phyloP scores from a whole-genome alignment of 2,329 filamentous ascomycete species.

The Phialemoniopsis sp. region DNA sequence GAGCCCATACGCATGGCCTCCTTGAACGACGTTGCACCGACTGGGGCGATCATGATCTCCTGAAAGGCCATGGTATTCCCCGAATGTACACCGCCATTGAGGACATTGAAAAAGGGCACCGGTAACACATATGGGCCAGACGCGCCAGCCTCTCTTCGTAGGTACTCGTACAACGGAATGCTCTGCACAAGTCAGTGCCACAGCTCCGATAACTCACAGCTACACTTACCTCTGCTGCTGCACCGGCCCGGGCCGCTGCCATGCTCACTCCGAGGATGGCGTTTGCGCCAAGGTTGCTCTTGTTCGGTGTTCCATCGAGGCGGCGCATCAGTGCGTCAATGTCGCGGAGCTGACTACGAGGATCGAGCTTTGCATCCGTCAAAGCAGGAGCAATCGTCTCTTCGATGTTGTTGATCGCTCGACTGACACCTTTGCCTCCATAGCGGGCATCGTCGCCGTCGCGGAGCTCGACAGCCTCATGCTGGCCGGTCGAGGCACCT shows the following conservation, averaged over 20 bases:
- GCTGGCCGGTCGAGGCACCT: constrained; percentile 24
- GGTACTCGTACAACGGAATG: constrained; percentile 53
- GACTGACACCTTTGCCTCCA: constrained; percentile 50
- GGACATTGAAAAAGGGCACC: constrained; percentile 54
- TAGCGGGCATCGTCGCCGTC: constrained; percentile 49
- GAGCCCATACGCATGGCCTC: constrained; percentile 23
- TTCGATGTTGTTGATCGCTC: constrained; percentile 52
- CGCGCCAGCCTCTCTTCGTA: constrained; percentile 46
- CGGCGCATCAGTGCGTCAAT: constrained; percentile 49
- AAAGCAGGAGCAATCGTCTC: constrained; percentile 48
- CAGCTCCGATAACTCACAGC: neutral
- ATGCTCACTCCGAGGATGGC: constrained; percentile 58
- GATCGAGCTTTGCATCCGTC: constrained; percentile 47
- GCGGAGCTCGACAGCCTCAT: constrained; percentile 27
- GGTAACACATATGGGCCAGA: constrained; percentile 48
- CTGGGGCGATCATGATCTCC: constrained; percentile 21
- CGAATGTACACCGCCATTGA: constrained; percentile 43
- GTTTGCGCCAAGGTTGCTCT: constrained; percentile 55
- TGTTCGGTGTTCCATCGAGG: constrained; percentile 55
- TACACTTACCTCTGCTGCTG: constrained; percentile 33
- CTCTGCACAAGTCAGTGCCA: constrained; percentile 19
- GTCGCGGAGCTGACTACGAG: constrained; percentile 45
- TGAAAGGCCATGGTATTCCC: constrained; percentile 47
- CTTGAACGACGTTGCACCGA: constrained; percentile 15
- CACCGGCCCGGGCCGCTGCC: constrained; percentile 53